A percentile compares a stretch with the other conserved stretches of the same genome.
Evolutionary conservation across 2,329 filamentous ascomycete genomes (phyloP).

Genomic region (Colletotrichum lindemuthianum): DNA sequence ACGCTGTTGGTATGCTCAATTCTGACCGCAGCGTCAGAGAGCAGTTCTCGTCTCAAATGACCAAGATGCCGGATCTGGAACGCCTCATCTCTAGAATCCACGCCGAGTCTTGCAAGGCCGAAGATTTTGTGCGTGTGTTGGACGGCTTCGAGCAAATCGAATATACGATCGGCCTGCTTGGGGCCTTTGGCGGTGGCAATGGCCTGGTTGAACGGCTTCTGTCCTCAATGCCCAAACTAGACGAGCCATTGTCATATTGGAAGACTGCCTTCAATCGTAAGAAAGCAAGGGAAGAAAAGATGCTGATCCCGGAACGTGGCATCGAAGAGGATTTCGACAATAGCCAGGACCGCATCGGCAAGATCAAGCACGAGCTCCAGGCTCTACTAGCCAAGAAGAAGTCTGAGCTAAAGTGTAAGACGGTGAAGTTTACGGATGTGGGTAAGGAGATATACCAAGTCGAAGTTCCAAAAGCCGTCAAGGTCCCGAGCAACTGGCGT

Average conservation of each 20-base stretch:
- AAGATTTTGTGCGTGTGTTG: conserved; percentile 92
- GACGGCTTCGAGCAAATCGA: conserved; percentile 99
- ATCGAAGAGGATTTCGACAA: conserved; percentile 93
- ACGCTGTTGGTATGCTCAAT: conserved; percentile 94
- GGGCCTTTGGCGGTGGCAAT: conserved; percentile 77
- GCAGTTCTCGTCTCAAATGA: conserved; percentile 87
- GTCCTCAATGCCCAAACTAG: conserved; percentile 84
- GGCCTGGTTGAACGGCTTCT: conserved; percentile 88
- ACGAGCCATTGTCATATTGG: conserved; percentile 81
- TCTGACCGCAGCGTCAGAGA: conserved; percentile 83
- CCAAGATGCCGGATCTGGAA: conserved; percentile 93
- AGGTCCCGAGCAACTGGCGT: conserved; percentile 89
- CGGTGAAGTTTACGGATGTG: conserved; percentile 81
- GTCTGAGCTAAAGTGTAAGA: conserved; percentile 77
- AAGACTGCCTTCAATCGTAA: conserved; percentile 88
- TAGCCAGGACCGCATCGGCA: conserved; percentile 80
- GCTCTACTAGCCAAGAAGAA: conserved; percentile 77
- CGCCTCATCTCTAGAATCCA: conserved; percentile 94
- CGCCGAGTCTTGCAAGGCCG: conserved; percentile 86
- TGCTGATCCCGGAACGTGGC: conserved; percentile 85
- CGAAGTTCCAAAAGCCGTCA: conserved; percentile 85
- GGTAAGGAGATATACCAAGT: conserved; percentile 98
- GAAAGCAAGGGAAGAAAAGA: conserved; percentile 80
- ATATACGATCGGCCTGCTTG: conserved; percentile 86
- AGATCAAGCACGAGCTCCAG: conserved; percentile 78